Base-by-base conservation (phyloP, 768 basidiomycete species). In the Mycena rebaudengoi region DNA sequence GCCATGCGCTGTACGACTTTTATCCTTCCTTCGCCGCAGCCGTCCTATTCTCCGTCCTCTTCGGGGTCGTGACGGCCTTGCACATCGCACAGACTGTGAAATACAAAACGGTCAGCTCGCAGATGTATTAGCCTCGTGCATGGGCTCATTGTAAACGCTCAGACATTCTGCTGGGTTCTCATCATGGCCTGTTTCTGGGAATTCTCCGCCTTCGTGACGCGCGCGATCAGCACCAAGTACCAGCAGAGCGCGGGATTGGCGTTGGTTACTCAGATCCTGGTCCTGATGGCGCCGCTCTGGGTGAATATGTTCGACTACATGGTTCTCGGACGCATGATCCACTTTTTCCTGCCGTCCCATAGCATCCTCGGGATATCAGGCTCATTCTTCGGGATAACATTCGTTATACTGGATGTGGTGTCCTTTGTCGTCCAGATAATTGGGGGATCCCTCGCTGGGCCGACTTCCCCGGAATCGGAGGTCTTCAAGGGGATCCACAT, bases 241-340 rank as follows among this genome's bases (percentile, higher is more conserved):
- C 58, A 62, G 39, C 40, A 35, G 26, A 50, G 12, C 33, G 30
- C 16, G 20, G 57, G 48, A 25, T 41, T 58, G 23, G 60, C 21
- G 29, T 32, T 57, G 20, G 45, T 55, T 7, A 63, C 52, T n/a
- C 61, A 69, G 62, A 58, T 71, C 44, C 49, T 71, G 20, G 57
- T 71, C 46, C 61, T 71, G 30, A 57, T 71, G 11, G 60, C 70
- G 25, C 70, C 70, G 29, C 61, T 71, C 20, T 71, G 70, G 70
- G 64, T 69, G 39, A 71, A 71, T 54, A 69, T 69, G 7, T 71
- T 71, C 68, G 60, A 57, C 51, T 71, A 71, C 51, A 66, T 71
- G 39, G 33, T 69, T 32, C 51, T 71, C 41, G 69, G 68, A 25
- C 60, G 70, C 33, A 60, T 71, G 56, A 52, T 69, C 32, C 54